Conservation (phyloP, 2,329 filamentous ascomycete genomes). For the Bipolaris victoriae region DNA sequence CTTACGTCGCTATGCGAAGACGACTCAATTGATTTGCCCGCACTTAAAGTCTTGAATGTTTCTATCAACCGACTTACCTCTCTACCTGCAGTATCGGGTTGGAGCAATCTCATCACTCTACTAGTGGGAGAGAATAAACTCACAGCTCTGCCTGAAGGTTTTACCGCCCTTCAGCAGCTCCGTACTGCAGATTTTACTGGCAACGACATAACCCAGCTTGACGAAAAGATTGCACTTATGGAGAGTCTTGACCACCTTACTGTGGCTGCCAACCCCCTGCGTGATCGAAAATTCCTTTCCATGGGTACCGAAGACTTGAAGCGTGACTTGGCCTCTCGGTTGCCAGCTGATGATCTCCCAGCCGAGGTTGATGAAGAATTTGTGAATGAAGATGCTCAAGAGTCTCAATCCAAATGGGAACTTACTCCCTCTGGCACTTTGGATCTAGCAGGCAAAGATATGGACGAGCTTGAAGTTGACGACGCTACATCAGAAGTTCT, state of each 20-base stretch:
- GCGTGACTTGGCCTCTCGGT: constrained; percentile 68
- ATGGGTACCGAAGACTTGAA: constrained; percentile 85
- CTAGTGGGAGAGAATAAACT: constrained; percentile 84
- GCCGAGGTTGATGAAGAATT: constrained; percentile 11
- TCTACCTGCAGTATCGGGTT: constrained; percentile 76
- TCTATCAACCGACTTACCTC: constrained; percentile 78
- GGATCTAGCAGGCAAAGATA: constrained; percentile 51
- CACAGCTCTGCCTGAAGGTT: constrained; percentile 74
- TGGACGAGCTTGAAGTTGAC: constrained; percentile 50
- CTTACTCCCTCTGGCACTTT: constrained; percentile 48
- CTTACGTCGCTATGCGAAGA: constrained; percentile 61
- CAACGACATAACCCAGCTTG: constrained; percentile 79
- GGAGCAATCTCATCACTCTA: constrained; percentile 74
- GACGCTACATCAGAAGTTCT: constrained; percentile 50
- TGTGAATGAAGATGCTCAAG: constrained; percentile 8
- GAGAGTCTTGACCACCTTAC: constrained; percentile 74
- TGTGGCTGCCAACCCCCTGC: constrained; percentile 85
- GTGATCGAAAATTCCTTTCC: constrained; percentile 83
- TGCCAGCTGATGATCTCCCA: constrained; percentile 54
- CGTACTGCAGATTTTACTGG: constrained; percentile 81
- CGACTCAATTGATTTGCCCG: constrained; percentile 67
- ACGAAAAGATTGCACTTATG: constrained; percentile 80
- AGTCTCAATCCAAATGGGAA: constrained; percentile 29
- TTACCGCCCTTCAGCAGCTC: constrained; percentile 70
- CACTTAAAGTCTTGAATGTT: constrained; percentile 74